Evolutionary conservation across 2,329 filamentous ascomycete genomes (phyloP).

Genomic region (Kalmusia sp.): DNA sequence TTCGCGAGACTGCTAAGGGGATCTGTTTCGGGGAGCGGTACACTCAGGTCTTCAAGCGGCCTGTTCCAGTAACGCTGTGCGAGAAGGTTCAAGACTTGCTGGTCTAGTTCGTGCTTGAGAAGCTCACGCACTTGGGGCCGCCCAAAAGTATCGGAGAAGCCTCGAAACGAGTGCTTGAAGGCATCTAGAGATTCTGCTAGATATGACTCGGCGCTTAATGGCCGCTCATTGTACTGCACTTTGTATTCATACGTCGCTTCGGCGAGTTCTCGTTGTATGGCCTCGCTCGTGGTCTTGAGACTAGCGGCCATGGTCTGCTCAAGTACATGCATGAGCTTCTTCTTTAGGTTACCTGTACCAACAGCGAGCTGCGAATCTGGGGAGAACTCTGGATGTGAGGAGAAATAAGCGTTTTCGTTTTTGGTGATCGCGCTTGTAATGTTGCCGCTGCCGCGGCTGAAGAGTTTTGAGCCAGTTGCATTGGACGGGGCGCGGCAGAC

Average conservation of each 20-base stretch:
- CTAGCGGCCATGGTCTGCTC: conserved; percentile 97
- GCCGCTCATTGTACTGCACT: conserved; percentile 97
- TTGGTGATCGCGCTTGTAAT: conserved; percentile 81
- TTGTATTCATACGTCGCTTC: conserved; percentile 99
- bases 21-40: conserved; percentile 71
- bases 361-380: conserved; percentile 74
- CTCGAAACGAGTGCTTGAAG: conserved; percentile 98
- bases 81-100: conserved; percentile 90
- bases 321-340: conserved; percentile 95
- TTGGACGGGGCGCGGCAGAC: conserved; percentile 79
- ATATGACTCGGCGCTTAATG: conserved; percentile 93
- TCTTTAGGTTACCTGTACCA: conserved; percentile 85
- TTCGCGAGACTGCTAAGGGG: conserved; percentile 80
- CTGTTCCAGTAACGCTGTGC: conserved; percentile 98
- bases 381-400: conserved; percentile 83
- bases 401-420: conserved; percentile 89
- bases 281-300: conserved; percentile 86
- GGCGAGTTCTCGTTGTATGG: conserved; percentile 92
- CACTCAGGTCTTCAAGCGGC: conserved; percentile 82
- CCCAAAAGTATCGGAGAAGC: conserved; percentile 88
- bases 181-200: conserved; percentile 92
- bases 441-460: conserved; percentile 81
- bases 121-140: conserved; percentile 87
- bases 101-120: conserved; percentile 90
- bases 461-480: conserved; percentile 69